Base-by-base conservation (phyloP, 345 rosid genomes). In the Corchorus olitorius region DNA sequence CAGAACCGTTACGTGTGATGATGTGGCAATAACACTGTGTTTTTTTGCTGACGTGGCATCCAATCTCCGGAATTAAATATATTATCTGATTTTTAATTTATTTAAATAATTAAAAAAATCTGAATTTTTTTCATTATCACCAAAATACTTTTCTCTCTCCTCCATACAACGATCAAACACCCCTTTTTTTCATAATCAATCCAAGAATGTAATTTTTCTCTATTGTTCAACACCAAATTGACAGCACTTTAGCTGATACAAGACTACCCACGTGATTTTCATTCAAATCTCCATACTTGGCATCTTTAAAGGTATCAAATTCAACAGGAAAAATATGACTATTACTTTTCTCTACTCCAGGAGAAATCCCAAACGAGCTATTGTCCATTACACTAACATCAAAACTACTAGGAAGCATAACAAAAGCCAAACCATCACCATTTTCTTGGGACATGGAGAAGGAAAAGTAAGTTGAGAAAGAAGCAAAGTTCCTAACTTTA, bases 361-460 rank as follows among this genome's bases (percentile, higher is more conserved):
- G 73, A 70, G 88, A 77, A 58, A 88, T 60, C 72, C 94, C 91
- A 77, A 87, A 85, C 52, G 87, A 79, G 63, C 85, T 80, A 80
- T 46, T 82, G 39, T 62, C 78, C 83, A 78, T 84, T 65, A 78
- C 69, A 35, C 75, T 84, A 17, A 39, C 79, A 61, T 81, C 75
- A 67, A 84, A 81, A 70, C 73, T 86, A 12, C 80, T 78, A 63
- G 98, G 97, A 77, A 84, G 84, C 86, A 90, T 76, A 33, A 89
- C 76, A 68, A 95, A 89, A 43, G 92, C 93, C 70, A 95, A 81
- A 63, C 93, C 93, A 68, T 84, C 91, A 39, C 90, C 93, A 63
- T 13, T 65, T 13, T 27, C 77, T n/a, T 65, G 77, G 34, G 92
- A 76, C 52, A 94, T 74, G 0, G 90, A 88, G 79, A 95, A 92